Percentiles rank a stretch among this genome's conserved stretches.
Evolutionary conservation across 805 yeast genomes (phyloP).

Genomic region (Wickerhamomyces ciferrii): DNA sequence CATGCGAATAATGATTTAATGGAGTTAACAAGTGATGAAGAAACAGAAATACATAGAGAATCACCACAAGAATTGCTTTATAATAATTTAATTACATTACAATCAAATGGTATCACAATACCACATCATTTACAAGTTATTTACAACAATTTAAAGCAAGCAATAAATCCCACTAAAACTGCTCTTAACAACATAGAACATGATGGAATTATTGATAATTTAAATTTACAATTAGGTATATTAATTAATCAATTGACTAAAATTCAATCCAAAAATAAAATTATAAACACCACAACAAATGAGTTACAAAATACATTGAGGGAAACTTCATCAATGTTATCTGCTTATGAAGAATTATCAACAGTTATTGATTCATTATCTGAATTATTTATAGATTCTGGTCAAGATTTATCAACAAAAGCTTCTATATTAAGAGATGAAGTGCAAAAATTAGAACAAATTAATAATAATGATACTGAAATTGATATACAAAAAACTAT

Average conservation of each 20-base stretch:
- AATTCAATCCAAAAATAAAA: constrained; percentile 1
- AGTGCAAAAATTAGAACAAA: neutral
- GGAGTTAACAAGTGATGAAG: no score
- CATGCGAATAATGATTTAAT: no score
- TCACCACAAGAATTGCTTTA: no score
- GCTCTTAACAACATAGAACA: constrained; percentile 14
- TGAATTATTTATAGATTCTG: neutral
- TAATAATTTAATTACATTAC: no score
- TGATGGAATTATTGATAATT: constrained; percentile 3
- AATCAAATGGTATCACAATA: no score
- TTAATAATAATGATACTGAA: neutral
- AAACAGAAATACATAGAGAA: constrained; percentile 16
- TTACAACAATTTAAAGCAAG: constrained; percentile 21
- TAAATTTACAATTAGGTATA: constrained; percentile 10
- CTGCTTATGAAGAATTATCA: neutral
- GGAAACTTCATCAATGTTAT: neutral
- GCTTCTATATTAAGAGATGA: neutral
- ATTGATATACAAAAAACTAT: constrained; percentile 10
- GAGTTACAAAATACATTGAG: neutral
- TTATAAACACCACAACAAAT: neutral
- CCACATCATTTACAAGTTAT: constrained; percentile 18
- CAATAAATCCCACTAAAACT: constrained; percentile 30
- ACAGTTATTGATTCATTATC: neutral
- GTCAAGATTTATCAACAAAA: neutral
- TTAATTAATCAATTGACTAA: constrained; percentile 11